Conservation (phyloP, 2,329 filamentous ascomycete genomes). For the Ophiostoma sp. region DNA sequence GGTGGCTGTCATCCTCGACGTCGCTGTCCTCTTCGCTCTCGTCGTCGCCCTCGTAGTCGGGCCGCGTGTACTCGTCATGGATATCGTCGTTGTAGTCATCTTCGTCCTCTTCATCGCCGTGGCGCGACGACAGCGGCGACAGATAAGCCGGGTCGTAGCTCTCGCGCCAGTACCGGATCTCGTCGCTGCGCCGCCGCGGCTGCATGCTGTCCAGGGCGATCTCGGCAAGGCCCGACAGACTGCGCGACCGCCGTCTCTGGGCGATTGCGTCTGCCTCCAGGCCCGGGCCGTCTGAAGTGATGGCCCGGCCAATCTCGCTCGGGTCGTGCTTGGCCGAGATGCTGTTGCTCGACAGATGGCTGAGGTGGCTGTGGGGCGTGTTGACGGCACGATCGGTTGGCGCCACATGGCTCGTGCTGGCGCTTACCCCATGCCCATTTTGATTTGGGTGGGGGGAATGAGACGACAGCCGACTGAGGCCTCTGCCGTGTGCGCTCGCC, state of each 20-base stretch:
- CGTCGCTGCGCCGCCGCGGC: slow-evolving; percentile 53
- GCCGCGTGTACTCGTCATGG: not conserved
- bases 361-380: slow-evolving; percentile 29
- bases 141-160: slow-evolving; percentile 50
- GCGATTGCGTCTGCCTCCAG: slow-evolving; percentile 30
- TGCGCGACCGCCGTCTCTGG: slow-evolving; percentile 53
- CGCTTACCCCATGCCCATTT: not conserved
- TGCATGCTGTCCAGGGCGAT: slow-evolving; percentile 33
- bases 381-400: not conserved
- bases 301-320: slow-evolving; percentile 55
- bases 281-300: slow-evolving; percentile 48
- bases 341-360: not conserved
- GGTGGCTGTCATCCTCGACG: not conserved
- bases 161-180: slow-evolving; percentile 60
- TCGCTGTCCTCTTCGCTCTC: slow-evolving; percentile 21
- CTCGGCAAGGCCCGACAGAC: slow-evolving; percentile 51
- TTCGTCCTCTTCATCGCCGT: slow-evolving; percentile 25
- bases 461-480: slow-evolving; percentile 29
- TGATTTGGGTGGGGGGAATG: slow-evolving; percentile 31
- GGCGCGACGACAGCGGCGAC: slow-evolving; percentile 47
- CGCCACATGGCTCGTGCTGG: slow-evolving; percentile 1
- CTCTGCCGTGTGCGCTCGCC: slow-evolving; percentile 54
- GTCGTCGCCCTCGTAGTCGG: slow-evolving; percentile 22
- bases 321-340: slow-evolving; percentile 27
- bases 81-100: slow-evolving; percentile 19